Conservation (phyloP, 2,329 filamentous ascomycete genomes). For the Monosporascus sp. region DNA sequence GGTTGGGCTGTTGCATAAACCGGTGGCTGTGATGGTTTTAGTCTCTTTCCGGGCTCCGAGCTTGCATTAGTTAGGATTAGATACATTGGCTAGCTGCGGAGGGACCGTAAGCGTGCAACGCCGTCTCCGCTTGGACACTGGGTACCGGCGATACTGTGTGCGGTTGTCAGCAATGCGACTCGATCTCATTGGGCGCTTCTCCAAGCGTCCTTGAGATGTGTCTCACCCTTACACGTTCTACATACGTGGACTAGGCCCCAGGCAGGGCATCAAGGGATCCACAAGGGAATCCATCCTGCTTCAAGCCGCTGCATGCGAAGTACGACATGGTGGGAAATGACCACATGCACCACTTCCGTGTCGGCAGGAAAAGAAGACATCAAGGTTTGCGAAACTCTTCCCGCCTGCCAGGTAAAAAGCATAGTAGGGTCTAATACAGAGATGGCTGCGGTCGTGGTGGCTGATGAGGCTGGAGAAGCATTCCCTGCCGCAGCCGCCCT, state of each 20-base stretch:
- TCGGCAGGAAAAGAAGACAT: not conserved
- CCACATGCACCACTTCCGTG: not conserved
- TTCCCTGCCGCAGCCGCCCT: too few species aligned
- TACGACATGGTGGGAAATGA: not conserved
- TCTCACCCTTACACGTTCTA: not conserved
- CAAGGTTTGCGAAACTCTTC: too few species aligned
- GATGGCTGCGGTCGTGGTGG: not conserved
- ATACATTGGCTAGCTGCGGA: too few species aligned
- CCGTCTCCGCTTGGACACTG: not conserved
- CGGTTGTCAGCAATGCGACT: not conserved
- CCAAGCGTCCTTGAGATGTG: not conserved
- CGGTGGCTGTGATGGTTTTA: not conserved
- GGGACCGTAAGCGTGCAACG: not conserved
- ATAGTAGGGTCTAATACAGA: not conserved
- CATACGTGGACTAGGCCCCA: not conserved
- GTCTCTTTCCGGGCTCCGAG: not conserved
- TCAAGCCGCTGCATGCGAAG: not conserved
- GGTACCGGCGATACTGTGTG: not conserved
- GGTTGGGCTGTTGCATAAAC: not conserved
- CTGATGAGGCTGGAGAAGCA: too few species aligned
- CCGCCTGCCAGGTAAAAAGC: not conserved
- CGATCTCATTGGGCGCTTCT: not conserved
- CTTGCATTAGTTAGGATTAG: not conserved
- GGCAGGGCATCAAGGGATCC: not conserved
- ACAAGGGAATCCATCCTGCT: not conserved